phyloP scores from a whole-genome alignment of 192 early-diverging fungal genomes.

The Coemansia sp. region DNA sequence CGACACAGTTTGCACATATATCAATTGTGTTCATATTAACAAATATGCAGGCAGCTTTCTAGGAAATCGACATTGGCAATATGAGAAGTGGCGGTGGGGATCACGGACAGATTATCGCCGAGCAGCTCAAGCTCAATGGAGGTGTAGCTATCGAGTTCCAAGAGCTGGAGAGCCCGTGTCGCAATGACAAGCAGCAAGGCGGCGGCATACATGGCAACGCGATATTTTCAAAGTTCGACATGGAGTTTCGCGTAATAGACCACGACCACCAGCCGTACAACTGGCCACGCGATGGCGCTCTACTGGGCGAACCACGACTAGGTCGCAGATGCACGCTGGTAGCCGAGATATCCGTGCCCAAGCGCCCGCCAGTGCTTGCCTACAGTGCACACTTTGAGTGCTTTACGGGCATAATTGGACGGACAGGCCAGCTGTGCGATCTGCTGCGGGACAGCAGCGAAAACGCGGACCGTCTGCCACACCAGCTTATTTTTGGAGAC shows the following conservation, averaged over 20 bases:
- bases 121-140: constrained; percentile 59
- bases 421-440: constrained; percentile 66
- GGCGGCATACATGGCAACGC: constrained; percentile 82
- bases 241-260: constrained; percentile 61
- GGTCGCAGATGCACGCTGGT: constrained; percentile 63
- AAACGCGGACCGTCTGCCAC: constrained; percentile 48
- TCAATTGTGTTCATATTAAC: not conserved
- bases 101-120: constrained; percentile 64
- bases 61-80: constrained; percentile 75
- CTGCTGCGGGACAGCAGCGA: constrained; percentile 61
- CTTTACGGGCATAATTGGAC: constrained; percentile 72
- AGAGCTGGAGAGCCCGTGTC: constrained; percentile 63
- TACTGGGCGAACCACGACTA: constrained; percentile 64
- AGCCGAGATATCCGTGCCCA: constrained; percentile 56
- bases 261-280: constrained; percentile 69
- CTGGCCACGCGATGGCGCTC: constrained; percentile 65
- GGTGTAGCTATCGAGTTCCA: constrained; percentile 73
- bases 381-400: constrained; percentile 76
- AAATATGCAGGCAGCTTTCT: not conserved
- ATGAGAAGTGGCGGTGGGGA: constrained; percentile 62
- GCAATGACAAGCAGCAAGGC: constrained; percentile 62
- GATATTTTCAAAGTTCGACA: constrained; percentile 64
- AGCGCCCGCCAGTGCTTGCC: constrained; percentile 58
- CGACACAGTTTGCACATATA: not conserved
- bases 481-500: constrained; percentile 75